Evolutionary conservation across 2,329 filamentous ascomycete genomes (phyloP).

Genomic region (Monilinia fructicola): DNA sequence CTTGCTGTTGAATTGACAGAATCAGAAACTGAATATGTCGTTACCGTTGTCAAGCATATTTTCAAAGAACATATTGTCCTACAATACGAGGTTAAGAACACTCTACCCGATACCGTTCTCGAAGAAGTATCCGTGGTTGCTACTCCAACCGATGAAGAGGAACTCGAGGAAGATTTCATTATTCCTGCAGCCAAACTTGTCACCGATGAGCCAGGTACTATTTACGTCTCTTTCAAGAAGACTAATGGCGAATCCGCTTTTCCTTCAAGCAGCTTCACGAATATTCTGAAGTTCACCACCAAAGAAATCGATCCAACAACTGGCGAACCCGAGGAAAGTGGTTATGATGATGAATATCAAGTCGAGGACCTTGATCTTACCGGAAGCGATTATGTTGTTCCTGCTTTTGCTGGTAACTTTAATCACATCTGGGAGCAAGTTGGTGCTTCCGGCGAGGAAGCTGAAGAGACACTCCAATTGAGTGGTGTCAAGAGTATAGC

Average conservation of each 20-base stretch:
- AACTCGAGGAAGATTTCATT: slow-evolving; percentile 88
- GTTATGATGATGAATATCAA: slow-evolving; percentile 98
- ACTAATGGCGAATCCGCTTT: slow-evolving; percentile 72
- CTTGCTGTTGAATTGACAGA: slow-evolving; percentile 85
- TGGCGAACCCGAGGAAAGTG: slow-evolving; percentile 84
- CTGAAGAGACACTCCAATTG: slow-evolving; percentile 86
- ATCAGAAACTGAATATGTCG: slow-evolving; percentile 95
- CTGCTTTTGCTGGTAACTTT: slow-evolving; percentile 92
- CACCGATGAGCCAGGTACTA: slow-evolving; percentile 84
- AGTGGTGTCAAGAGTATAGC: slow-evolving; percentile 87
- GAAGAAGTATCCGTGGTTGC: slow-evolving; percentile 85
- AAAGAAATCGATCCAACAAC: slow-evolving; percentile 97
- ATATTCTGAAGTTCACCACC: slow-evolving; percentile 92
- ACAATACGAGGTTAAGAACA: slow-evolving; percentile 98
- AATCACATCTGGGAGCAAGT: slow-evolving; percentile 94
- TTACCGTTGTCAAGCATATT: slow-evolving; percentile 90
- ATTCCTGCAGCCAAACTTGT: slow-evolving; percentile 80
- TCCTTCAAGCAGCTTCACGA: slow-evolving; percentile 80
- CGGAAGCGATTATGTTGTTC: slow-evolving; percentile 91
- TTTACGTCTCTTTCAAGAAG: slow-evolving; percentile 95
- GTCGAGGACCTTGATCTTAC: slow-evolving; percentile 88
- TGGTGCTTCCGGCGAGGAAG: slow-evolving; percentile 83
- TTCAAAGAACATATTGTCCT: slow-evolving; percentile 97
- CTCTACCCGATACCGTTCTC: slow-evolving; percentile 82
- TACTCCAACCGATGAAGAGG: slow-evolving; percentile 76